A percentile compares a stretch with the other conserved stretches of the same genome.
These are phyloP conservation scores for Dalbergia cultrata DNA, from an alignment of 306 rosid genomes.

Conservation along the genomic window DNA sequence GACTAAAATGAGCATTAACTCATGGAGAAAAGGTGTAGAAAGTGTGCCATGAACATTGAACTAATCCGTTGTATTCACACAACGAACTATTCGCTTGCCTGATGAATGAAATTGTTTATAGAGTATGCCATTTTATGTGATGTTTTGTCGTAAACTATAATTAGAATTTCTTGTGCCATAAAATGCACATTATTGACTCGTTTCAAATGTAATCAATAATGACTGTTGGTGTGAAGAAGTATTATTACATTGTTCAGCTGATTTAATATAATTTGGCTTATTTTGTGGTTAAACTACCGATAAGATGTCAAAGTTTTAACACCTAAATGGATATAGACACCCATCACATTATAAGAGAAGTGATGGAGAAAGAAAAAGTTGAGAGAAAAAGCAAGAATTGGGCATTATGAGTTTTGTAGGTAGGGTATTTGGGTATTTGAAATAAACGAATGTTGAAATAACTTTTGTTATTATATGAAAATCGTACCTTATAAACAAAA, in stretches of 20 bases:
- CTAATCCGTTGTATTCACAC: conserved; percentile 58
- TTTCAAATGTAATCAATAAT: background rate
- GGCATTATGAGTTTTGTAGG: too few relatives aligned
- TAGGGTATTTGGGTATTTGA: too few relatives aligned
- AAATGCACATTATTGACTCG: conserved; percentile 11
- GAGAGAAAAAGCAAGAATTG: too few relatives aligned
- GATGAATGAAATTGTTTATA: conserved; percentile 5
- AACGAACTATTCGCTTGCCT: conserved; percentile 11
- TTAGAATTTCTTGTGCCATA: conserved; percentile 37
- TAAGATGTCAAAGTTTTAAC: background rate
- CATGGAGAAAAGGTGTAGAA: conserved; percentile 44
- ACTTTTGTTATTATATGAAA: too few relatives aligned
- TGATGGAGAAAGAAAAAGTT: too few relatives aligned
- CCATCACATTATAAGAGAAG: too few relatives aligned
- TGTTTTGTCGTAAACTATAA: conserved; percentile 46
- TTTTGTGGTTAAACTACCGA: background rate
- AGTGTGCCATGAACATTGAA: conserved; percentile 54
- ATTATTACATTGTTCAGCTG: background rate
- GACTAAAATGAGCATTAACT: too few relatives aligned
- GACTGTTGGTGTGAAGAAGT: background rate
- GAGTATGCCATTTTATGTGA: conserved; percentile 44
- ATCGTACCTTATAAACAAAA: too few relatives aligned
- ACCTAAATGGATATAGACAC: too few relatives aligned
- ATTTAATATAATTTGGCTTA: background rate
- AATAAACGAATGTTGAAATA: too few relatives aligned